A percentile compares a stretch with the other conserved stretches of the same genome.
phyloP scores from a whole-genome alignment of 1,139 yeast species.

The Zygosaccharomyces pseudobailii region DNA sequence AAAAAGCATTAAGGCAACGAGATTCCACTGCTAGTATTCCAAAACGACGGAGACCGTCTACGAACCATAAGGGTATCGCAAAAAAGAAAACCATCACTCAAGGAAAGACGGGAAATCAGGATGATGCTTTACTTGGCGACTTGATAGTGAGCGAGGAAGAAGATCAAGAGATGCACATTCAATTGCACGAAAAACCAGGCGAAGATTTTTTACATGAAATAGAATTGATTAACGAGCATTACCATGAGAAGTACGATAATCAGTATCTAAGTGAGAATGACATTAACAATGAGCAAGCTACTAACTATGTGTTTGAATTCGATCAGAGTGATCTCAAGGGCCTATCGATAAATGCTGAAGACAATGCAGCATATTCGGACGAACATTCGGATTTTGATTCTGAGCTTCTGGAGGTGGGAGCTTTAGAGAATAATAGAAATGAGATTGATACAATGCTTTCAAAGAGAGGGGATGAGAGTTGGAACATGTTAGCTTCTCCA shows the following conservation, averaged over 20 bases:
- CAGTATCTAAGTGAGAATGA: constrained; percentile 13
- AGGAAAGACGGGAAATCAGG: constrained; percentile 10
- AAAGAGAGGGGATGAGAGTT: neutral
- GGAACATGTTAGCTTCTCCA: neutral
- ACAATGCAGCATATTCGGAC: neutral
- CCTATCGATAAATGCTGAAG: neutral
- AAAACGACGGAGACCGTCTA: neutral
- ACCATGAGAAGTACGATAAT: constrained; percentile 10
- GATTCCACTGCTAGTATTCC: neutral
- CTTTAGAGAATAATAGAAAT: constrained; percentile 13
- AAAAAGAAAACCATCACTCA: constrained; percentile 12
- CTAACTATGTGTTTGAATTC: neutral
- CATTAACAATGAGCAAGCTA: neutral
- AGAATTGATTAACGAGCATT: constrained; percentile 10
- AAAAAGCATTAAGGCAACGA: constrained; percentile 19
- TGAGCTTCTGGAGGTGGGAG: constrained; percentile 1
- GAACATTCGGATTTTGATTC: neutral
- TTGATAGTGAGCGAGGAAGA: constrained; percentile 16
- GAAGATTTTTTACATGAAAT: constrained; percentile 4
- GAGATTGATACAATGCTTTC: constrained; percentile 15
- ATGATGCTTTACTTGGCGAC: constrained; percentile 17
- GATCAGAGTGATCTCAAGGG: neutral
- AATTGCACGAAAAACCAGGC: neutral
- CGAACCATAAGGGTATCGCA: constrained; percentile 23
- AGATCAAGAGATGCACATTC: neutral